phyloP scores from a whole-genome alignment of 2,329 filamentous ascomycete genomes.

The Herpotrichia juniperi region DNA sequence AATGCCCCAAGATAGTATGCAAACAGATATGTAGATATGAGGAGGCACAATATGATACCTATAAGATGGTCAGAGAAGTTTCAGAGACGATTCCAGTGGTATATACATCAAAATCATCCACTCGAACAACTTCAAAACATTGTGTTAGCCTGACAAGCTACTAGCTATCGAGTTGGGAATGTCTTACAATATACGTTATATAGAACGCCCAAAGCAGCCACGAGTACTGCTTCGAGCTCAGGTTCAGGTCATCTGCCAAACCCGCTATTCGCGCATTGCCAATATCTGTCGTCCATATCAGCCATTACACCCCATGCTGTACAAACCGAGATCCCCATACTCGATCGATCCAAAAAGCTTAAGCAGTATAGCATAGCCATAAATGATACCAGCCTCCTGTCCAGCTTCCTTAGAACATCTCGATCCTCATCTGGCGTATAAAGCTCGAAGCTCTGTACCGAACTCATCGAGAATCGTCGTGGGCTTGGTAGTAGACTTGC shows the following conservation, averaged over 20 bases:
- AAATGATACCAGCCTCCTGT: constrained; percentile 78
- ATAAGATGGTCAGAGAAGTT: constrained; percentile 1
- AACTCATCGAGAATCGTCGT: constrained; percentile 29
- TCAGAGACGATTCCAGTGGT: not conserved
- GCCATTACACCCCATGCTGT: constrained; percentile 4
- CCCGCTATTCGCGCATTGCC: constrained; percentile 69
- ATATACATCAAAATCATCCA: constrained; percentile 67
- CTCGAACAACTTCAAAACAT: constrained; percentile 57
- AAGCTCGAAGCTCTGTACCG: constrained; percentile 55
- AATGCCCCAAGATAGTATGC: constrained; percentile 81
- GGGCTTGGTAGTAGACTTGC: constrained; percentile 26
- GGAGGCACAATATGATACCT: constrained; percentile 64
- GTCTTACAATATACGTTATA: constrained; percentile 57
- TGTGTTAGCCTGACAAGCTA: constrained; percentile 39
- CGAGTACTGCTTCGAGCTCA: constrained; percentile 64
- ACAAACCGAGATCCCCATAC: constrained; percentile 52
- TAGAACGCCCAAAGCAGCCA: constrained; percentile 69
- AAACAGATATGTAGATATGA: constrained; percentile 65
- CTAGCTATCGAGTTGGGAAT: not conserved
- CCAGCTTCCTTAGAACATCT: constrained; percentile 74
- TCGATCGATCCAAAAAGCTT: constrained; percentile 84
- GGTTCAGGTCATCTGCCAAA: constrained; percentile 58
- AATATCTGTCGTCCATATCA: constrained; percentile 51
- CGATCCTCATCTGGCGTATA: constrained; percentile 74
- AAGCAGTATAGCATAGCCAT: constrained; percentile 83